Percentiles rank a stretch among this genome's conserved stretches.
Conservation (phyloP, 2,329 filamentous ascomycete species). For the Chrysosporium queenslandicum region DNA sequence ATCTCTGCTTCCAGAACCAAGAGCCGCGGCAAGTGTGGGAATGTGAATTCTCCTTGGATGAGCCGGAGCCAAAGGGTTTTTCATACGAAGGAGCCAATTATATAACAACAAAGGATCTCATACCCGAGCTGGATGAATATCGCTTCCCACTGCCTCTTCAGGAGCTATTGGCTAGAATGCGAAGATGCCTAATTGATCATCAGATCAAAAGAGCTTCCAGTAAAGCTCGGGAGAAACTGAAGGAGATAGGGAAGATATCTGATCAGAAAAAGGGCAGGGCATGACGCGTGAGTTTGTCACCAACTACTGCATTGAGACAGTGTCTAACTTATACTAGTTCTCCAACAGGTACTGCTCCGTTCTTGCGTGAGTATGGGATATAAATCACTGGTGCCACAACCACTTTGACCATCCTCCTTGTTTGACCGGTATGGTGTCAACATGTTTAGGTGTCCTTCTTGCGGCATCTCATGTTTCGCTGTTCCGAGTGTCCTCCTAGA, state of each 20-base stretch:
- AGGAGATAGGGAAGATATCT: slow-evolving; percentile 8
- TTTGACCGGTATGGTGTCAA: no score
- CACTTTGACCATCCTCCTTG: no score
- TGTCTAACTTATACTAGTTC: neutral
- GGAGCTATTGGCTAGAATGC: slow-evolving; percentile 10
- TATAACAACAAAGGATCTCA: slow-evolving; percentile 6
- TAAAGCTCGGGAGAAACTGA: slow-evolving; percentile 10
- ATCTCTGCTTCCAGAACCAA: slow-evolving; percentile 13
- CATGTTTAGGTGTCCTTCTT: no score
- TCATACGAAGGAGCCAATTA: neutral
- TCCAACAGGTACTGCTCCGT: neutral
- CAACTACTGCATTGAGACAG: neutral
- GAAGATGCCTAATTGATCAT: slow-evolving; percentile 5
- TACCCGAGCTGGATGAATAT: slow-evolving; percentile 11
- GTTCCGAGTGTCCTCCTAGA: neutral
- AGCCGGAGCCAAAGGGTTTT: slow-evolving; percentile 9
- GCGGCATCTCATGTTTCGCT: no score
- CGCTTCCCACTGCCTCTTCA: slow-evolving; percentile 10
- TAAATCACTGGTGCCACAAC: neutral
- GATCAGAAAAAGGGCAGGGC: slow-evolving; percentile 3
- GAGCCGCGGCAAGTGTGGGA: slow-evolving; percentile 11
- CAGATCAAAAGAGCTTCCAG: slow-evolving; percentile 9
- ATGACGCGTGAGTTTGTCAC: slow-evolving; percentile 2
- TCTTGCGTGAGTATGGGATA: neutral
- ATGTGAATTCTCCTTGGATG: slow-evolving; percentile 12